Base-by-base conservation (phyloP, 306 rosid genomes). In the Lotus japonicus region DNA sequence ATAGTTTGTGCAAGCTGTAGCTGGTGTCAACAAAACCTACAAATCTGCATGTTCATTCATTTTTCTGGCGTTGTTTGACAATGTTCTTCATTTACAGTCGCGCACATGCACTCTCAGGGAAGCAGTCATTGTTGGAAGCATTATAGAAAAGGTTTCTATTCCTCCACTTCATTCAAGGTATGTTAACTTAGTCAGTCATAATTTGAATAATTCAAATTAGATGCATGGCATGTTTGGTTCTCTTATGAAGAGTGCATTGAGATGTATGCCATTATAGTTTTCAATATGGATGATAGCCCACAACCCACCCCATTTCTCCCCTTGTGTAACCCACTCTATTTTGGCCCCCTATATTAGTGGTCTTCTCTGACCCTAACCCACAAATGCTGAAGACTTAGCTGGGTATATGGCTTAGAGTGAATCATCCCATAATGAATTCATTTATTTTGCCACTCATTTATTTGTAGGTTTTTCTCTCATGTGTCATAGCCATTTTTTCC, bases 161-260 rank as follows among this genome's bases (percentile, higher is more conserved):
- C 98, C 97, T 46, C 80, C 88, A 36, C 96, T 88, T 78, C 97
- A 94, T 86, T 94, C 98, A 77, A 88, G 97, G 98, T 91, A 79
- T 70, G 76, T 58, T 43, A 49, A 36, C 74, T 39, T 23, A 18
- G 35, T 16, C 68, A 46, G 38, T 45, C 41, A 56, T 65, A 53
- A 51, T 21, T 64, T 57, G 55, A 55, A 48, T 41, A 38, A 16
- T 49, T 46, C 16, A 36, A 68, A 14, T 17, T 71, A 10, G 42
- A 43, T 16, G 42, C 70, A 50, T 19, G 14, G 38, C 11, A 18
- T 21, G 39, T 10, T 26, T 63, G 68, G 12, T 39, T 43, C 42
- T 68, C 44, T 26, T 44, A 41, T 43, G 44, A 55, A 21, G 15
- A 52, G 49, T 65, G 33, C 31, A 4, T 46, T 26, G 11, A 33